These are phyloP conservation scores for Aspergillus indologenus DNA, from an alignment of 495 filamentous ascomycete genomes.

Conservation along the genomic window DNA sequence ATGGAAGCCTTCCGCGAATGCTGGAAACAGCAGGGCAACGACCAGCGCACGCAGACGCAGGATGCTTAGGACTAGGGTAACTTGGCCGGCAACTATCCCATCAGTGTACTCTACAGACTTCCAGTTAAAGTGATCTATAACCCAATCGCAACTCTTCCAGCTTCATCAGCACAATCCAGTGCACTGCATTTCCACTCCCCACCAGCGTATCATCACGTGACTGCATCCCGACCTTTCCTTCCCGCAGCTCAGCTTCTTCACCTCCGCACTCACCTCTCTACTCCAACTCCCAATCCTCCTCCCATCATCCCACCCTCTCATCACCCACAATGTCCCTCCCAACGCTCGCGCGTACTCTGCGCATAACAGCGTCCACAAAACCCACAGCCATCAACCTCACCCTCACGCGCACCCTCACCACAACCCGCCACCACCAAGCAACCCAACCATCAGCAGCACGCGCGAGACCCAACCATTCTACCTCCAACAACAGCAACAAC, in stretches of 20 bases:
- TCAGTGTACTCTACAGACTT: no score
- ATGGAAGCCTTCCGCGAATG: slow-evolving; percentile 91
- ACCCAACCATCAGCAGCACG: slow-evolving; percentile 1
- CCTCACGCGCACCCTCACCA: slow-evolving; percentile 17
- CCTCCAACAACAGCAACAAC: slow-evolving; percentile 17
- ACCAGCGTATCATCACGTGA: slow-evolving; percentile 18
- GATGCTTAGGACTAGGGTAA: slow-evolving; percentile 52
- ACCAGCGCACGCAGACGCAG: slow-evolving; percentile 73
- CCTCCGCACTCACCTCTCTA: neutral
- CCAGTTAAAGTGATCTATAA: neutral
- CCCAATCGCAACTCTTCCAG: neutral
- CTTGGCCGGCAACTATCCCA: no score
- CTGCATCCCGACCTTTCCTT: slow-evolving; percentile 1
- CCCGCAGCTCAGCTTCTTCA: slow-evolving; percentile 10
- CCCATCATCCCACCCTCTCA: neutral
- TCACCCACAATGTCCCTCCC: slow-evolving; percentile 9
- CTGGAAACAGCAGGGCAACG: slow-evolving; percentile 90
- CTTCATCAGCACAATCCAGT: neutral
- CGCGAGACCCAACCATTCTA: slow-evolving; percentile 9
- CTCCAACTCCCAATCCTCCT: neutral
- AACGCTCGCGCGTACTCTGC: neutral
- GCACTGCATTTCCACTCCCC: neutral
- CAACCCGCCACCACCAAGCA: slow-evolving; percentile 16
- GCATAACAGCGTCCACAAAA: slow-evolving; percentile 14
- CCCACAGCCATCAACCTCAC: slow-evolving; percentile 13